Evolutionary conservation across 306 rosid species (phyloP), one percentile per base, ranked within the genome.

Genomic region (Calophaca sinica): DNA sequence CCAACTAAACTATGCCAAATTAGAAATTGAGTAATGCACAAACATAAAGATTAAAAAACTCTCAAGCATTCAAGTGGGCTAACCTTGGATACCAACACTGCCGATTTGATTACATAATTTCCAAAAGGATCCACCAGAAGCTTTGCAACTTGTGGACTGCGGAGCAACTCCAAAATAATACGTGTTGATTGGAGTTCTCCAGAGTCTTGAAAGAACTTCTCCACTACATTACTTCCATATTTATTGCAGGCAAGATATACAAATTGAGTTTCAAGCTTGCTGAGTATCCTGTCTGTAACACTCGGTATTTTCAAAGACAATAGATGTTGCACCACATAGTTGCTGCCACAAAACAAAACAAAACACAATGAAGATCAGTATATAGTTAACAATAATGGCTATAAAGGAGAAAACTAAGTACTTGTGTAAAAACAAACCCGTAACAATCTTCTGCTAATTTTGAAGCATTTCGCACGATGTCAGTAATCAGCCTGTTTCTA

Each of bases 221-320:
- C 91, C 81, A 91, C 94, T n/a, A 91, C 97, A 81, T 87, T 86
- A 55, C 97, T 91, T 9, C 89, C 94, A 60, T 50, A 91, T 50
- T 91, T 91, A 65, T 79, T 81, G 73, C 80, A 62, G 12, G 97
- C 79, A 62, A 91, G 87, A 80, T 45, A 41, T 28, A 76, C 3
- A 44, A 77, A 86, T 1, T 31, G 51, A 46, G 89, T 87, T 62
- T 66, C 26, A 68, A 91, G 90, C 20, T 67, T 74, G 49, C 15
- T 48, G 66, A 81, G 4, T 8, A 91, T n/a, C 6, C 7, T 29
- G 62, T 31, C 35, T 12, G 91, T 81, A 2, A 87, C 31, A 41
- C n/a, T 60, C 2, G 79, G 83, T 48, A 70, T 76, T 53, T 46
- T 70, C 76, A 79, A 11, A 29, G 79, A 80, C 29, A 91, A 68